phyloP scores from a whole-genome alignment of 495 filamentous ascomycete species.

The Haplographium delicatum region DNA sequence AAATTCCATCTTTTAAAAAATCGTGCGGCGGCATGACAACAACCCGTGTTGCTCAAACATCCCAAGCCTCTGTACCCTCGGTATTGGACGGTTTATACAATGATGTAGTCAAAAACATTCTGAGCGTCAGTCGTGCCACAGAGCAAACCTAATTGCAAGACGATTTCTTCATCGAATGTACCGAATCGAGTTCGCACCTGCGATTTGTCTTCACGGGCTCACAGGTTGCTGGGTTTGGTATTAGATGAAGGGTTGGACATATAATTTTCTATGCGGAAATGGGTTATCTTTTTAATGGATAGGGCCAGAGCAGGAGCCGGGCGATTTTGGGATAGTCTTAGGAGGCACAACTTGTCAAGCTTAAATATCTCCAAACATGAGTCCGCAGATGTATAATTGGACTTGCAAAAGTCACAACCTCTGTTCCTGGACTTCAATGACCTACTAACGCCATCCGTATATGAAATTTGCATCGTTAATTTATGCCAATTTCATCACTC shows the following conservation, averaged over 20 bases:
- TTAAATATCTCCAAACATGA: no score
- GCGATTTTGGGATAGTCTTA: no score
- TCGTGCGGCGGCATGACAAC: slow-evolving; percentile 26
- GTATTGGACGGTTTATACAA: slow-evolving; percentile 8
- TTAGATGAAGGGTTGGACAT: slow-evolving; percentile 21
- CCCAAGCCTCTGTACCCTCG: slow-evolving; percentile 7
- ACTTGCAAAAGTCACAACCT: neutral
- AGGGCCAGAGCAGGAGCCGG: no score
- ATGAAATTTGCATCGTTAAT: neutral
- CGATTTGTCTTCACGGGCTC: slow-evolving; percentile 30
- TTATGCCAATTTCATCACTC: neutral
- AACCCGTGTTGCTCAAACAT: slow-evolving; percentile 27
- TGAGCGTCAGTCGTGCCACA: slow-evolving; percentile 27
- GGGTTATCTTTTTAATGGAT: neutral
- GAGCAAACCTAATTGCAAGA: slow-evolving; percentile 29
- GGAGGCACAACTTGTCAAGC: no score
- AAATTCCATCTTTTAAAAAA: no score
- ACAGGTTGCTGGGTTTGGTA: slow-evolving; percentile 19
- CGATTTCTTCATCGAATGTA: slow-evolving; percentile 3
- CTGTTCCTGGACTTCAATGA: neutral
- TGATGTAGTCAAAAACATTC: slow-evolving; percentile 24
- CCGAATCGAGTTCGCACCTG: slow-evolving; percentile 18
- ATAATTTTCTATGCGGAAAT: neutral
- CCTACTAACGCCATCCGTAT: slow-evolving; percentile 19
- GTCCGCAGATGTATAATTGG: neutral